Conservation (phyloP, 2,329 filamentous ascomycete genomes). For the Aspergillus fischeri region DNA sequence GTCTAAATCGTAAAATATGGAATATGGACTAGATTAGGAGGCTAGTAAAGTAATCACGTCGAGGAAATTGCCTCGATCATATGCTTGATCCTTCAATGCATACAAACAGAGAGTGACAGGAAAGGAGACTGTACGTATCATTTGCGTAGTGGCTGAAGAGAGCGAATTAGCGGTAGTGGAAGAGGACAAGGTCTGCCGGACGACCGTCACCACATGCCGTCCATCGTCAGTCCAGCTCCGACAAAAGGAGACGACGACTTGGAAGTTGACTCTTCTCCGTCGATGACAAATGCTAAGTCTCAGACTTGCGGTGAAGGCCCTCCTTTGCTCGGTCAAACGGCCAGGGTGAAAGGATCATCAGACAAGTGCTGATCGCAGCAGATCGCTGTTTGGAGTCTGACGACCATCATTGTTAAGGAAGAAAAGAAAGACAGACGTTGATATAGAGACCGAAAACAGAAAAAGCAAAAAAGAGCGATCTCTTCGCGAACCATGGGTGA, state of each 20-base stretch:
- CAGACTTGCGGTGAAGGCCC: neutral
- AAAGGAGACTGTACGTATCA: neutral
- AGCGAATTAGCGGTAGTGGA: neutral
- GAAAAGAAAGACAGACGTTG: neutral
- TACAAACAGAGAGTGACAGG: neutral
- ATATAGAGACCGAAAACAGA: slow-evolving; percentile 3
- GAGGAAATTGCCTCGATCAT: too few species aligned
- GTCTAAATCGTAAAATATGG: slow-evolving; percentile 7
- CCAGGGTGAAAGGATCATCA: neutral
- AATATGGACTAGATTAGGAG: neutral
- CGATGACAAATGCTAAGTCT: neutral
- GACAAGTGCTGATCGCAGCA: neutral
- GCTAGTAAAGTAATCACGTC: neutral
- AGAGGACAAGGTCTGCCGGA: neutral
- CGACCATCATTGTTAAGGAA: neutral
- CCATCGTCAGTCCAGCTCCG: neutral
- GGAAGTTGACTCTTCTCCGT: neutral
- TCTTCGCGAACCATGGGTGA: slow-evolving; percentile 3
- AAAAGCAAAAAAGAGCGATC: slow-evolving; percentile 15
- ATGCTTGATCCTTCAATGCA: neutral
- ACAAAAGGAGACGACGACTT: neutral
- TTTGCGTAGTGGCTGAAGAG: neutral
- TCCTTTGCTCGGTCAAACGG: neutral
- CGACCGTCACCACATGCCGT: too few species aligned
- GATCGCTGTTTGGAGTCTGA: neutral